These are phyloP conservation scores for Helotiales sp. DNA, from an alignment of 2,329 filamentous ascomycete species.

Conservation along the genomic window DNA sequence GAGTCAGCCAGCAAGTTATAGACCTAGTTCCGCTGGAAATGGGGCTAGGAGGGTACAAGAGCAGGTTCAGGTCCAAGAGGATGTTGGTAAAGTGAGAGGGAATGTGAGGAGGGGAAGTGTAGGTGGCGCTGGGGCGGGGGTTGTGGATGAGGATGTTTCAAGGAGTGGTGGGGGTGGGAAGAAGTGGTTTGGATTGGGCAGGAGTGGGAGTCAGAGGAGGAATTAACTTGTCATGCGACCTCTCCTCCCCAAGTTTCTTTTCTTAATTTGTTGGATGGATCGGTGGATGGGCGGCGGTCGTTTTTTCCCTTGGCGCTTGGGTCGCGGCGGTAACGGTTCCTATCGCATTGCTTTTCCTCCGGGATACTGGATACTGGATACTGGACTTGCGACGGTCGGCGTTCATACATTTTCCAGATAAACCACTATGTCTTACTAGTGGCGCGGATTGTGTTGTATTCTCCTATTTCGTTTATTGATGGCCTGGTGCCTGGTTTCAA, in stretches of 20 bases:
- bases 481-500: too few relatives aligned
- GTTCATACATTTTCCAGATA: too few relatives aligned
- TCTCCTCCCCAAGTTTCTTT: too few relatives aligned
- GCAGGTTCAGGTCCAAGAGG: constrained; percentile 1
- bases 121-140: background rate
- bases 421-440: too few relatives aligned
- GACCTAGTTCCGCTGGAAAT: constrained; percentile 22
- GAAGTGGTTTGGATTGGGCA: constrained; percentile 22
- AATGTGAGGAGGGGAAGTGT: constrained; percentile 11
- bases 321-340: too few relatives aligned
- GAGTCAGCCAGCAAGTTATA: constrained; percentile 7
- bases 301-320: background rate
- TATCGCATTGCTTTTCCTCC: too few relatives aligned
- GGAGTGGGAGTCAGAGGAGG: background rate
- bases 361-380: too few relatives aligned
- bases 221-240: background rate
- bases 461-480: too few relatives aligned
- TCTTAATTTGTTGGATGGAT: background rate
- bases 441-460: too few relatives aligned
- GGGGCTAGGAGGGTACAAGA: constrained; percentile 4
- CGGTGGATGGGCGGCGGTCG: background rate
- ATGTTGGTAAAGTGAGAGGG: background rate
- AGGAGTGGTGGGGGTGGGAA: constrained; percentile 6
- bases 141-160: constrained; percentile 3
- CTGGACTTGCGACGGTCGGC: too few relatives aligned